These are phyloP conservation scores for Pezicula carpinea DNA, from an alignment of 2,329 filamentous ascomycete species.

Conservation along the genomic window DNA sequence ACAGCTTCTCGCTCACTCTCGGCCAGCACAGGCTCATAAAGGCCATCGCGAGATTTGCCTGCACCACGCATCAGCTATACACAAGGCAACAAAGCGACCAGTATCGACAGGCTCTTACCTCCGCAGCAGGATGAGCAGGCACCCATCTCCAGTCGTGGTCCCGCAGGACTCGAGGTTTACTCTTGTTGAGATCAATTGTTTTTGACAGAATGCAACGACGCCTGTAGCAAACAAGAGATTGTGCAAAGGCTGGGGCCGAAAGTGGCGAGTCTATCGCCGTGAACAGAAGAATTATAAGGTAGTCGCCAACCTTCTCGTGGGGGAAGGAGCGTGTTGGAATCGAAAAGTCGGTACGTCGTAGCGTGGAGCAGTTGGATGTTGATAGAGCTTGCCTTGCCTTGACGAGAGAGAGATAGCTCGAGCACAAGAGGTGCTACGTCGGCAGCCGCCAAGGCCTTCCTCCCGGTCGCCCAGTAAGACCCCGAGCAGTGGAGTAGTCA, in stretches of 20 bases:
- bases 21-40: slow-evolving; percentile 83
- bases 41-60: slow-evolving; percentile 75
- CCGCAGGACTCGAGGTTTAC: slow-evolving; percentile 22
- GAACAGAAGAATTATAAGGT: not conserved
- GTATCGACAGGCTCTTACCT: slow-evolving; percentile 32
- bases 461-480: not conserved
- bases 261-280: slow-evolving; percentile 1
- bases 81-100: slow-evolving; percentile 8
- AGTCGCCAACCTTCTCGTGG: not conserved
- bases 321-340: not conserved
- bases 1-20: slow-evolving; percentile 97
- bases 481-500: not conserved
- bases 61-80: slow-evolving; percentile 27
- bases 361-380: not conserved
- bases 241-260: slow-evolving; percentile 5
- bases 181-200: slow-evolving; percentile 20
- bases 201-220: slow-evolving; percentile 20
- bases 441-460: not conserved
- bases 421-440: not conserved
- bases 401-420: not conserved
- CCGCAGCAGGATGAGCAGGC: slow-evolving; percentile 59
- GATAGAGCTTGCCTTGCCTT: not conserved
- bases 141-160: slow-evolving; percentile 46
- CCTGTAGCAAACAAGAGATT: slow-evolving; percentile 18
- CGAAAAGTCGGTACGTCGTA: no score